Evolutionary conservation across 768 basidiomycete genomes (phyloP), one percentile per base, ranked within the genome.

Genomic region (Auricularia sp.): DNA sequence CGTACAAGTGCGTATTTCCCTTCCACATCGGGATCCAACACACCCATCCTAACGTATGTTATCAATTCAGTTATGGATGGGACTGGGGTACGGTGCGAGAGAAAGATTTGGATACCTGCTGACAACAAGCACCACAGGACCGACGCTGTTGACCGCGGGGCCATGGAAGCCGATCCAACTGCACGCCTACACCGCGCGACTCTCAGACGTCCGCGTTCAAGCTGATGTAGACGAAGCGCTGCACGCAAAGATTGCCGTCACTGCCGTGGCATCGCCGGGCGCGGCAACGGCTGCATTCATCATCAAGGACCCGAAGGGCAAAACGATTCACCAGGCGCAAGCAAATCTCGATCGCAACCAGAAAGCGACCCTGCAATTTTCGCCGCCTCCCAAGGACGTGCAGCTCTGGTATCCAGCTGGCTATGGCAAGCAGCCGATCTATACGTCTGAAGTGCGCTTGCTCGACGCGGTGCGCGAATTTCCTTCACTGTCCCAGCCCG

Each of bases 381-480:
- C 74, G 21, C 70, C 79, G 6, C 47, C 64, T 35, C 66, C 67
- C 11, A 87, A 83, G 36, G 79, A 85, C 61, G 71, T 91, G 34
- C 80, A 88, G 53, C 82, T 92, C 1, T 97, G 95, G 95, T 95
- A 87, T 72, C 91, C 93, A 34, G 80, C 90, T 4, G 87, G 85
- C 61, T 88, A 92, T 67, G 94, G 95, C 2, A 76, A 80, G 58
- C 95, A 96, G 73, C 84, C 90, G 0, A 71, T 94, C 6, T 95
- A 97, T 72, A 79, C 76, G 0, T 79, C 87, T 10, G 77, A 85
- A 44, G 77, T 86, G 16, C 66, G 74, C 42, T 72, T 94, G 21
- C 71, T 73, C 6, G 82, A 87, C 70, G 66, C 75, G 69, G 92
- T 88, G 29, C 29, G 29, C 29, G 29, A 66, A 53, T 78, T 69